Conservation (phyloP, 257 asterid genomes). For the Striga asiatica region DNA sequence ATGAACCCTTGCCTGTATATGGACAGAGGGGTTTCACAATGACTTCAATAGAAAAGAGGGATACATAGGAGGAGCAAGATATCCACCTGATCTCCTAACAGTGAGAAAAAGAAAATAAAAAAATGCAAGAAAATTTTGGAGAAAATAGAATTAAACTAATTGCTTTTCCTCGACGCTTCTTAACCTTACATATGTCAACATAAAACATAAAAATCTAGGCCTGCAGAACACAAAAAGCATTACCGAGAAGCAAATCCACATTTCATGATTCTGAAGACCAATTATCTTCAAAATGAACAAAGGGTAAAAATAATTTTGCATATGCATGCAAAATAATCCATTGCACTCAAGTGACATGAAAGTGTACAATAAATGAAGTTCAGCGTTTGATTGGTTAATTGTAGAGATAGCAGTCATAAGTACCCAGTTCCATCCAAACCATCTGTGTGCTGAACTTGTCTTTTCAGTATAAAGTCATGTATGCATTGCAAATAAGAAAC, state of each 20-base stretch:
- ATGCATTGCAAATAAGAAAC: background rate
- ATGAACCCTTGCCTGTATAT: background rate
- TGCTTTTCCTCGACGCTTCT: background rate
- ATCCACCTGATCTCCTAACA: background rate
- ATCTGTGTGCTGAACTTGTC: background rate
- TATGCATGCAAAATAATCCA: background rate
- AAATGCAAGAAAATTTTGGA: background rate
- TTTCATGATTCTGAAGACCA: constrained; percentile 12
- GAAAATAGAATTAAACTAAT: background rate
- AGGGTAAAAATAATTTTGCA: background rate
- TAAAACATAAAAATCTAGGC: background rate
- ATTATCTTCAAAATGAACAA: background rate
- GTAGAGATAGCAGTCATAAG: background rate
- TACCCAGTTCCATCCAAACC: constrained; percentile 8
- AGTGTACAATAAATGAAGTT: background rate
- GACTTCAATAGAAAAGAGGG: background rate
- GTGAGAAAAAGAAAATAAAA: background rate
- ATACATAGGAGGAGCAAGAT: background rate
- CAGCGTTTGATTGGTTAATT: background rate
- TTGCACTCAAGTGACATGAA: background rate
- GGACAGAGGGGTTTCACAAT: background rate
- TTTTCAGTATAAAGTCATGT: constrained; percentile 1
- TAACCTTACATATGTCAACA: background rate
- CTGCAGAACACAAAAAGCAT: background rate
- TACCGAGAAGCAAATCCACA: background rate